Conservation (phyloP, 805 yeast genomes). For the Torulaspora maleeae region DNA sequence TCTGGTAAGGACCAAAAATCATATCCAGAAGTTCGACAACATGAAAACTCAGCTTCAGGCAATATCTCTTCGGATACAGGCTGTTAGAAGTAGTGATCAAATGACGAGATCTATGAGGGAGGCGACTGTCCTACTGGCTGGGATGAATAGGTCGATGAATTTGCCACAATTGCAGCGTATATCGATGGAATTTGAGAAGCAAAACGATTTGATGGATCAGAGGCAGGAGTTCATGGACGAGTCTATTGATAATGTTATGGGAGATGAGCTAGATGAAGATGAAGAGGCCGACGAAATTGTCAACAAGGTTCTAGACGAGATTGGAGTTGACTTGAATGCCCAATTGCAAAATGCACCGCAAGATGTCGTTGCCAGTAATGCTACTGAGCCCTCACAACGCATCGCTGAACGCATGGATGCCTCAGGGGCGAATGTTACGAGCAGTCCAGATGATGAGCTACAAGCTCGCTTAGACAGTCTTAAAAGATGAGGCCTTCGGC, state of each 20-base stretch:
- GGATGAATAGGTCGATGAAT: slow-evolving; percentile 89
- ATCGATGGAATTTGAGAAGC: slow-evolving; percentile 92
- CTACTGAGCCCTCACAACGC: slow-evolving; percentile 30
- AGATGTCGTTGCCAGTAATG: slow-evolving; percentile 23
- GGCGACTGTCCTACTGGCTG: slow-evolving; percentile 76
- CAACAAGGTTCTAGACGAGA: slow-evolving; percentile 87
- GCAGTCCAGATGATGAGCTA: slow-evolving; percentile 66
- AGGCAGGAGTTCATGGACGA: slow-evolving; percentile 99
- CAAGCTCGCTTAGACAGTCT: slow-evolving; percentile 85
- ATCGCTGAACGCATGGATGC: slow-evolving; percentile 56
- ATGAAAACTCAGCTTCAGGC: slow-evolving; percentile 97
- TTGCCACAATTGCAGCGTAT: slow-evolving; percentile 82
- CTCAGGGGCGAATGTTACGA: slow-evolving; percentile 23
- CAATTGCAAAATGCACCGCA: slow-evolving; percentile 46
- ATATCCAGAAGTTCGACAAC: slow-evolving; percentile 79
- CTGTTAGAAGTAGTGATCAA: slow-evolving; percentile 89
- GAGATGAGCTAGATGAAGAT: slow-evolving; percentile 79
- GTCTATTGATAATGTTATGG: slow-evolving; percentile 95
- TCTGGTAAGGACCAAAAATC: slow-evolving; percentile 75
- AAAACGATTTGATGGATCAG: slow-evolving; percentile 96
- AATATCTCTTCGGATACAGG: slow-evolving; percentile 80
- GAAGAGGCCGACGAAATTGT: slow-evolving; percentile 91
- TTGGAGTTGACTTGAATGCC: slow-evolving; percentile 76
- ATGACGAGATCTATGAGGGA: slow-evolving; percentile 94
- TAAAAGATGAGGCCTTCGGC: slow-evolving; percentile 42